Percentiles rank a stretch among this genome's conserved stretches.
phyloP scores from a whole-genome alignment of 768 basidiomycete species.

The Mycena metata region DNA sequence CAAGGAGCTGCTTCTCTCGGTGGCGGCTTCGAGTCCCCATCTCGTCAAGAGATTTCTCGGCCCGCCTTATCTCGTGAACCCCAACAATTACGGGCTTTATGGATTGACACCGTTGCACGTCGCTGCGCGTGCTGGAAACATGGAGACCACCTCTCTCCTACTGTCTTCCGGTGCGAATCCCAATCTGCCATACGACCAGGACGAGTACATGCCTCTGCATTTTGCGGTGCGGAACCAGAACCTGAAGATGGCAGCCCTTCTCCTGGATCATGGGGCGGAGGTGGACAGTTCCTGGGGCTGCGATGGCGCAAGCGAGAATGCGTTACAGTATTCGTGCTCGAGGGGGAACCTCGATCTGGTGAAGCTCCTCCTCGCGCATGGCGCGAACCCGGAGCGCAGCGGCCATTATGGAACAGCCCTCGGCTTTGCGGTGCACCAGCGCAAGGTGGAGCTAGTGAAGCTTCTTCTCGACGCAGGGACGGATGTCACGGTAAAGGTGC shows the following conservation, averaged over 20 bases:
- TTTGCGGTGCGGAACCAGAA: slow-evolving; percentile 5
- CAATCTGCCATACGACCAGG: not conserved
- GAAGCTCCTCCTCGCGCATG: not conserved
- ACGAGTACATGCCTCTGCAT: slow-evolving; percentile 7
- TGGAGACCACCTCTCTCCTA: not conserved
- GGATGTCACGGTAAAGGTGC: not conserved
- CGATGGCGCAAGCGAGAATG: not conserved
- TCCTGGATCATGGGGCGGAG: slow-evolving; percentile 15
- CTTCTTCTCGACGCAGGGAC: not conserved
- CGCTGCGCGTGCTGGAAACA: not conserved
- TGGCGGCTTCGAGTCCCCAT: slow-evolving; percentile 5
- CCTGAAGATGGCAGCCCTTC: not conserved
- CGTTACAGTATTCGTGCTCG: too few species aligned
- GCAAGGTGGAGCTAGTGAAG: not conserved
- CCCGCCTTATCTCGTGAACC: slow-evolving; percentile 1
- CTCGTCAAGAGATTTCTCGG: slow-evolving; percentile 17
- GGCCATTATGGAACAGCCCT: slow-evolving; percentile 3
- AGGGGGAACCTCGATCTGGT: too few species aligned
- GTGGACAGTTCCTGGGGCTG: not conserved
- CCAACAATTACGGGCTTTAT: not conserved
- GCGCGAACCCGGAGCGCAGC: not conserved
- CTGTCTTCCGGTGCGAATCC: slow-evolving; percentile 15
- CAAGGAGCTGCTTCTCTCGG: not conserved
- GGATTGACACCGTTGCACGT: slow-evolving; percentile 1
- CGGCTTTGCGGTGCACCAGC: slow-evolving; percentile 6